Evolutionary conservation across 225 moss, liverwort and hornwort species (phyloP).

Genomic region (Sphagnum contortum): DNA sequence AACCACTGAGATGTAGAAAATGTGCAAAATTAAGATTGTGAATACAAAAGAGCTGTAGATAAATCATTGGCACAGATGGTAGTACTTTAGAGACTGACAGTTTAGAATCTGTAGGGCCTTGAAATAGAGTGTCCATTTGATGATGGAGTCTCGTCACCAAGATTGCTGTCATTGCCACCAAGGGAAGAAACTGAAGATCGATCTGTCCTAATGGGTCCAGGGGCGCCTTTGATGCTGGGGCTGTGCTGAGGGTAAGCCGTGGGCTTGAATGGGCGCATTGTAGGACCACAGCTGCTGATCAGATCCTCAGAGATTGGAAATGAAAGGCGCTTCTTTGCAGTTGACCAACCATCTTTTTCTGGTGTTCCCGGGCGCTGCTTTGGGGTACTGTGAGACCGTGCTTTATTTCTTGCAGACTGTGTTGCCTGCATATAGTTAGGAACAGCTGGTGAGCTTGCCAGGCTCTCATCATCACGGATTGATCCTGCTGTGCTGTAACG

Average conservation of each 20-base stretch:
- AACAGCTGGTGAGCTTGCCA: slow-evolving; percentile 20
- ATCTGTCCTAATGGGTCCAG: slow-evolving; percentile 8
- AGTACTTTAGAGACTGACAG: too few relatives aligned
- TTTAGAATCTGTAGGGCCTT: too few relatives aligned
- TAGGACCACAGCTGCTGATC: slow-evolving; percentile 18
- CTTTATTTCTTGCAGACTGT: slow-evolving; percentile 72
- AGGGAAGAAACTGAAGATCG: slow-evolving; percentile 2
- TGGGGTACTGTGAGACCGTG: slow-evolving; percentile 62
- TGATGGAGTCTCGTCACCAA: background rate
- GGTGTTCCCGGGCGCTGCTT: slow-evolving; percentile 43
- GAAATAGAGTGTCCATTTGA: slow-evolving; percentile 2
- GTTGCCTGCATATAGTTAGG: slow-evolving; percentile 67
- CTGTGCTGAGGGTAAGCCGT: slow-evolving; percentile 22
- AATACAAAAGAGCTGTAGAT: too few relatives aligned
- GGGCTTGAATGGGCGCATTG: slow-evolving; percentile 8
- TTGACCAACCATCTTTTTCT: slow-evolving; percentile 23
- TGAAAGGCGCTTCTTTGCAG: slow-evolving; percentile 58
- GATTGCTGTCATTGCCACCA: slow-evolving; percentile 1
- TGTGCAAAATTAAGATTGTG: too few relatives aligned
- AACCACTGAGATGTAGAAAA: too few relatives aligned
- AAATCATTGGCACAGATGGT: too few relatives aligned
- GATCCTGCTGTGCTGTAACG: slow-evolving; percentile 64
- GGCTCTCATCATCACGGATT: slow-evolving; percentile 65
- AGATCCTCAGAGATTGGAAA: slow-evolving; percentile 43
- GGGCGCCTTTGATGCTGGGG: slow-evolving; percentile 12